A percentile compares a stretch with the other conserved stretches of the same genome.
These are phyloP conservation scores for Erysimum cheiranthoides DNA, from an alignment of 345 rosid species.

Conservation along the genomic window DNA sequence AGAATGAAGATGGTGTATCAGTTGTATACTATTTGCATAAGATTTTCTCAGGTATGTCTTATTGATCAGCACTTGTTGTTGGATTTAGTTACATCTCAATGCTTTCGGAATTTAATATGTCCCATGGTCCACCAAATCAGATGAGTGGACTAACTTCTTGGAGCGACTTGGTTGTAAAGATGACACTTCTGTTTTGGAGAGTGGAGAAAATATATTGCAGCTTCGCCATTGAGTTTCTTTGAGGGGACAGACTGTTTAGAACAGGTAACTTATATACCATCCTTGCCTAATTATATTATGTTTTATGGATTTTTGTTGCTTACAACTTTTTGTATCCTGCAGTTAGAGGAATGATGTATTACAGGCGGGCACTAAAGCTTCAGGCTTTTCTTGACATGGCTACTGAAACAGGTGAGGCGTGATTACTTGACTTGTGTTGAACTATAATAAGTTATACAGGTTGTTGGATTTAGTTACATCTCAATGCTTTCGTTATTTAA, in stretches of 20 bases:
- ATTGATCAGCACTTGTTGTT: constrained; percentile 28
- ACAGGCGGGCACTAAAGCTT: constrained; percentile 93
- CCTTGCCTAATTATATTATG: constrained; percentile 6
- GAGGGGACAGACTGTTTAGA: constrained; percentile 95
- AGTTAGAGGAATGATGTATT: constrained; percentile 99
- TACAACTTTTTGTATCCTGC: constrained; percentile 42
- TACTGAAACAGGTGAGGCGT: constrained; percentile 63
- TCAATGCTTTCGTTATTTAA: constrained; percentile 25
- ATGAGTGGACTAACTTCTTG: constrained; percentile 97
- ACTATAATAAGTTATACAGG: constrained; percentile 10
- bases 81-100: constrained; percentile 19
- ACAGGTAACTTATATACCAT: constrained; percentile 67
- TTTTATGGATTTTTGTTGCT: constrained; percentile 30
- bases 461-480: constrained; percentile 10
- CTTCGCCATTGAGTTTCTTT: constrained; percentile 97
- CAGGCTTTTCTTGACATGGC: constrained; percentile 99
- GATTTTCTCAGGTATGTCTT: constrained; percentile 78
- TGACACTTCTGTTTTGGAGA: constrained; percentile 78
- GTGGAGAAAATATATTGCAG: constrained; percentile 92
- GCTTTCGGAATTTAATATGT: constrained; percentile 12
- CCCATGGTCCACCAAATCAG: constrained; percentile 47
- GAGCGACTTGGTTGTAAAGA: constrained; percentile 78
- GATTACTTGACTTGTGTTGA: constrained; percentile 30
- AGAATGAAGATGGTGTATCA: constrained; percentile 97
- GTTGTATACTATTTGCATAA: constrained; percentile 94